Base-by-base conservation (phyloP, 2,329 filamentous ascomycete species). In the Sclerotinia glacialis region DNA sequence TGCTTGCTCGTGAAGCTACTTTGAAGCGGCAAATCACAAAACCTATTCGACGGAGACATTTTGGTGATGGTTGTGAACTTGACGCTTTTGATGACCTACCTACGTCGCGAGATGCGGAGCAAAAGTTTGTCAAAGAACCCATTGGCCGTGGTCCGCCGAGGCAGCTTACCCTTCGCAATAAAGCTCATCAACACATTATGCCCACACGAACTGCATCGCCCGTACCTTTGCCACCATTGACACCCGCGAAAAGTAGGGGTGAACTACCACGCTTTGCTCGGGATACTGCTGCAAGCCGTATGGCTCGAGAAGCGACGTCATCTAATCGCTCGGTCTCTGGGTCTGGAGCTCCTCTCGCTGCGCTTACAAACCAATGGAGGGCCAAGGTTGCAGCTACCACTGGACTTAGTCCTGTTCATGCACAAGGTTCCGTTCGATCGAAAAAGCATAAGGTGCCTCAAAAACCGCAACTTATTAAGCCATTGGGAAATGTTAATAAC, bases 51-150 rank as follows among this genome's bases (percentile, higher is more conserved):
- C 82, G 83, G 68, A 85, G 88, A 55, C 87, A 91, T 73, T 99
- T 96, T 79, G 95, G 95, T 16, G 92, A 97, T 77, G 95, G 95
- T 21, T 90, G 89, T 68, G 95, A 99, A 78, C 83, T 99, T 44
- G 94, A 98, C 72, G 88, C 85, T 2, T 98, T 99, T 76, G 95
- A 99, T 76, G 95, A 99, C 78, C 81, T 99, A 66, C 94, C 94
- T 1, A 98, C 93, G 0, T 97, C 93, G 21, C 87, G 85, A 16
- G 86, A 89, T 68, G 85, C 87, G 18, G 95, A 99, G 78, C 92
- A 88, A 69, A 90, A 87, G 73, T 99, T 87, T 74, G 83, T 93
- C 69, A 96, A 93, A 77, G 87, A 90, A 72, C 93, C 95, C 3
- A 81, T 89, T 49, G 86, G 85, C 56, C 84, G 85, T 64, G 88